These are phyloP conservation scores for Thielaviopsis populi DNA, from an alignment of 2,329 filamentous ascomycete species.

Conservation along the genomic window DNA sequence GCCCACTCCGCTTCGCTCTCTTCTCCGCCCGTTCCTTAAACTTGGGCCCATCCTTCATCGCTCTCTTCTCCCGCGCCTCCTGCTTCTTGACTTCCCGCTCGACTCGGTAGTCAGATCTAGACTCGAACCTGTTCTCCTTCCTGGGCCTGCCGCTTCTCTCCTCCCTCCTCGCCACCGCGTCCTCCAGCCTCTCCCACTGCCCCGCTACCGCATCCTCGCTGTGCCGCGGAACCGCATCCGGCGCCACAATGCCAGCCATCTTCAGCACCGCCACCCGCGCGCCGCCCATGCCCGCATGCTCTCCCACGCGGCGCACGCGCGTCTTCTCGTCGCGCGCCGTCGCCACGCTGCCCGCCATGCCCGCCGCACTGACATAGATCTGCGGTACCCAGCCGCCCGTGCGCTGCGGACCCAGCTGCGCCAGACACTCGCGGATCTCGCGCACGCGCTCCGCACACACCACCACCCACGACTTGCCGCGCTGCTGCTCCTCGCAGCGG, in stretches of 20 bases:
- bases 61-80: neutral
- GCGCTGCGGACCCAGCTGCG: constrained; percentile 16
- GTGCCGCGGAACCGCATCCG: neutral
- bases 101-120: neutral
- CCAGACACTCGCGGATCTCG: constrained; percentile 21
- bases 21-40: neutral
- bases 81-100: neutral
- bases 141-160: neutral
- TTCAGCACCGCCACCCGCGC: constrained; percentile 28
- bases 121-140: neutral
- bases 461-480: constrained; percentile 19
- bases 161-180: constrained; percentile 17
- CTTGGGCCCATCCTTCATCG: neutral
- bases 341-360: constrained; percentile 24
- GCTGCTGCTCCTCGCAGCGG: constrained; percentile 25
- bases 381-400: constrained; percentile 24
- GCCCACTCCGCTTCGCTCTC: neutral
- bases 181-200: constrained; percentile 19
- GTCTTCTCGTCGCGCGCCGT: constrained; percentile 16
- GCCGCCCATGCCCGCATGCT: constrained; percentile 26
- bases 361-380: constrained; percentile 27
- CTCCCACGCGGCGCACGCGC: constrained; percentile 19
- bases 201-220: neutral
- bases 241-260: constrained; percentile 26
- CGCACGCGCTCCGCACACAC: constrained; percentile 22